Evolutionary conservation across 768 basidiomycete species (phyloP).

Genomic region (Hygrophorus pudorinus): DNA sequence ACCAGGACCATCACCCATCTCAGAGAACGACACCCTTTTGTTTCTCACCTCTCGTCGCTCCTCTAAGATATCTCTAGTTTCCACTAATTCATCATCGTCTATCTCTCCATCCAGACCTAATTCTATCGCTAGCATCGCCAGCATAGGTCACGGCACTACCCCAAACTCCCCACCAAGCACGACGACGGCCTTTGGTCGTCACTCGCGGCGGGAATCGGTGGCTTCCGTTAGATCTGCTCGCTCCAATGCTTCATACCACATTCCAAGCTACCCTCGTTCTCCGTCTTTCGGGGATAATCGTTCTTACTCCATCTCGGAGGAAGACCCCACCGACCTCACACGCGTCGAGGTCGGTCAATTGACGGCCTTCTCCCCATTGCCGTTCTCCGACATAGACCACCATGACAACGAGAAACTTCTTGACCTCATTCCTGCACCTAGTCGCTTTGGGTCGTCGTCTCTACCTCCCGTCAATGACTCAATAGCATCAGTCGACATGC

Average conservation of each 20-base stretch:
- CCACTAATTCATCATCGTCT: background rate
- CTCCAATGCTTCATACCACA: slow-evolving; percentile 7
- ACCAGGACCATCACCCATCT: slow-evolving; percentile 51
- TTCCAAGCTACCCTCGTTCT: slow-evolving; percentile 14
- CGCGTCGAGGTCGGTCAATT: slow-evolving; percentile 9
- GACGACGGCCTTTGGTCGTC: background rate
- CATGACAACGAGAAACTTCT: slow-evolving; percentile 12
- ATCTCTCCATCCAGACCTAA: slow-evolving; percentile 2
- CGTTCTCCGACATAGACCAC: slow-evolving; percentile 20
- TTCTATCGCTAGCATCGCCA: slow-evolving; percentile 6
- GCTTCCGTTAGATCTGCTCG: slow-evolving; percentile 2
- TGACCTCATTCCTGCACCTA: slow-evolving; percentile 5
- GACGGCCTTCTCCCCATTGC: slow-evolving; percentile 17
- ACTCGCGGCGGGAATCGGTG: slow-evolving; percentile 3
- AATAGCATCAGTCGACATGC: slow-evolving; percentile 28
- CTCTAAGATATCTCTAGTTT: slow-evolving; percentile 14
- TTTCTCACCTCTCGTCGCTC: slow-evolving; percentile 27
- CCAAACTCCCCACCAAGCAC: too few species aligned
- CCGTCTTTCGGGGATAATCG: slow-evolving; percentile 17
- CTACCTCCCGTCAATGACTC: slow-evolving; percentile 22
- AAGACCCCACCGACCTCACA: slow-evolving; percentile 3
- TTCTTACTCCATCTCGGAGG: slow-evolving; percentile 5
- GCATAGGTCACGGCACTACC: background rate
- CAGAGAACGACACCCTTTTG: slow-evolving; percentile 36
- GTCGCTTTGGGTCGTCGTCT: slow-evolving; percentile 2